Evolutionary conservation across 2,329 filamentous ascomycete genomes (phyloP), one percentile per base, ranked within the genome.

Genomic region (Pseudogymnoascus sp.): DNA sequence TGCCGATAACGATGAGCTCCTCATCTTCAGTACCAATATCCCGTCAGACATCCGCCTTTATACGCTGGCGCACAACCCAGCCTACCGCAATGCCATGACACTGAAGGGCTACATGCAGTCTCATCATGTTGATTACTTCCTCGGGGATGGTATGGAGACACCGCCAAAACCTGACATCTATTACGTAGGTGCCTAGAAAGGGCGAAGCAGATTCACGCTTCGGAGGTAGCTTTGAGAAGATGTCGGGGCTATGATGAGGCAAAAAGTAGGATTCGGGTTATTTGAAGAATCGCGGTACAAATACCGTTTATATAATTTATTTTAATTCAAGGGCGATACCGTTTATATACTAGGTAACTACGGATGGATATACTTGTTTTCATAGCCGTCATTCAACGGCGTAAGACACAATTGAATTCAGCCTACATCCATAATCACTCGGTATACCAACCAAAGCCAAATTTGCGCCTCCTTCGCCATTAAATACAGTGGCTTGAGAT

Each of bases 81-180:
- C 55, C 21, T 59, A 59, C 55, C 55, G 55, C 35, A 59, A 59
- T 19, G 29, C 55, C 11, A 59, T 59, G 55, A 59, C 55, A 6
- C 35, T 59, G 14, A 59, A 59, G 55, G 55, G 55, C 3, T 59
- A 59, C 14, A 37, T 59, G 16, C 55, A 59, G 55, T 35, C 31
- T 7, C 55, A 59, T 4, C 35, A 59, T 7, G 52, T 59, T 14
- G 55, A 59, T n/a, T 59, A 59, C 21, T 59, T 59, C 29, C 29
- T 59, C 26, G 55, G 55, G 2, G 29, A 59, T 4, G 29, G 55
- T 10, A 59, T 59, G 55, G 6, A 38, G 16, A 37, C 29, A 14
- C 55, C 55, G 21, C 29, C 55, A 11, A 33, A 23, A 14, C 55
- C 55, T 14, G n/a, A 37, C 26, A 59, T 59, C 12, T 38, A 23